Base-by-base conservation (phyloP, 2,329 filamentous ascomycete species). In the Ilyonectria mors-panacis region DNA sequence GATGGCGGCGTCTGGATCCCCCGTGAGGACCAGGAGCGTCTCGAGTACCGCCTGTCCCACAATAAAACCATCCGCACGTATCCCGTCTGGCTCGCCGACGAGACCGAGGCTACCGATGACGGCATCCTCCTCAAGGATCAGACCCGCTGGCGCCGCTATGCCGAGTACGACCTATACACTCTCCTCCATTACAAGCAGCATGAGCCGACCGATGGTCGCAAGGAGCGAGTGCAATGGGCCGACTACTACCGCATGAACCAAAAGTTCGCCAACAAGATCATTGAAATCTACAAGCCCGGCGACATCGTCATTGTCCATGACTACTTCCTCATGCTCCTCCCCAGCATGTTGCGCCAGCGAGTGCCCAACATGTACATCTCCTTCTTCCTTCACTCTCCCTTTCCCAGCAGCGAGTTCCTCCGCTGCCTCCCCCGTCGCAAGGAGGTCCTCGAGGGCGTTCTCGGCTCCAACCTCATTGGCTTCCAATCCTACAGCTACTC, bases 401-500 rank as follows among this genome's bases (percentile, higher is more conserved):
- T 98, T 81, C 95, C 95, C 37, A 97, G 94, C 82, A 97, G 94
- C 85, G 96, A 98, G 81, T 98, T 97, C 78, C 89, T 98, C 79
- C 90, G 95, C 54, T 97, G 95, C 79, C 85, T 98, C 63, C 93
- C 94, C 42, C 90, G 94, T 70, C 90, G 95, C 73, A 97, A 97
- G 81, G 94, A 98, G 79, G 87, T 98, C 12, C 85, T 98, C 15
- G 94, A 96, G 73, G 96, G 96, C 55, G 91, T 97, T 53, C 86
- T 98, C 47, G 95, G 95, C 19, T 90, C 95, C 63, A 98, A 98
- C 80, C 91, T 98, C 84, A 90, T 98, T 69, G 95, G 94, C 1
- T 98, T 98, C 83, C 95, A 98, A 81, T 96, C 94, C 8, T 96
- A 94, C 83, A 96, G 94, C 80, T 98, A 97, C 81, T 95, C 95